These are phyloP conservation scores for Strobilomyces dryophilus DNA, from an alignment of 768 basidiomycete genomes.

Conservation along the genomic window DNA sequence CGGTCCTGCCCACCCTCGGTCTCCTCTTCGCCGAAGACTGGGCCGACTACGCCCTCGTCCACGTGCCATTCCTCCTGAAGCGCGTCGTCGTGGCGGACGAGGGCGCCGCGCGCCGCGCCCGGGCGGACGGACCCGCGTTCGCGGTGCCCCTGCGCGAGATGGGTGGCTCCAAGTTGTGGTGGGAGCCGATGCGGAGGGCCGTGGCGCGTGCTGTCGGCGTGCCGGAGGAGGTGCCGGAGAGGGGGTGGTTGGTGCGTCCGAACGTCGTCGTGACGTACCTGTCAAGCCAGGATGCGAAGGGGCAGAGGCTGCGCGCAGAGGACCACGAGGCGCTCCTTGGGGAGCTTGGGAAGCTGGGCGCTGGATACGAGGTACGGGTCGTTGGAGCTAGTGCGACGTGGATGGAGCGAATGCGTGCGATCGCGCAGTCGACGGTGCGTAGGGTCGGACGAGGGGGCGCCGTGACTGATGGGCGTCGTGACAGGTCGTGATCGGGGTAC, in stretches of 20 bases:
- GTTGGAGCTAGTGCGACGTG: conserved; percentile 52
- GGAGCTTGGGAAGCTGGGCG: conserved; percentile 50
- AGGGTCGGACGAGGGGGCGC: too few relatives aligned
- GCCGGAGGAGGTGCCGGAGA: conserved; percentile 17
- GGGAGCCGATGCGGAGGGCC: conserved; percentile 51
- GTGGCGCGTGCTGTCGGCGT: conserved; percentile 42
- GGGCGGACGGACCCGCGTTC: conserved; percentile 21
- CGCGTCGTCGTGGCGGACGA: conserved; percentile 76
- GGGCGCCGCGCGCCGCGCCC: conserved; percentile 50
- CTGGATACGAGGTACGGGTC: conserved; percentile 53
- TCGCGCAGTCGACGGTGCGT: conserved; percentile 65
- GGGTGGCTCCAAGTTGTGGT: conserved; percentile 57
- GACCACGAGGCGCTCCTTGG: conserved; percentile 61
- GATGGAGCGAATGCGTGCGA: conserved; percentile 58
- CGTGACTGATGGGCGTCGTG: not conserved
- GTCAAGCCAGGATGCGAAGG: conserved; percentile 52
- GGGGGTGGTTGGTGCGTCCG: conserved; percentile 15
- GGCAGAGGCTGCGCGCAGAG: conserved; percentile 46
- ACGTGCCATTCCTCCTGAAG: conserved; percentile 68
- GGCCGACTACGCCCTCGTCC: conserved; percentile 66
- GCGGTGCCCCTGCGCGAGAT: conserved; percentile 43
- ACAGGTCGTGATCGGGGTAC: conserved; percentile 5
- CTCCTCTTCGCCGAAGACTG: conserved; percentile 73
- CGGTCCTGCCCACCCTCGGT: conserved; percentile 67
- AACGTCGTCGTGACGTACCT: conserved; percentile 64